Conservation (phyloP, 495 filamentous ascomycete species). For the Aspergillus homomorphus region DNA sequence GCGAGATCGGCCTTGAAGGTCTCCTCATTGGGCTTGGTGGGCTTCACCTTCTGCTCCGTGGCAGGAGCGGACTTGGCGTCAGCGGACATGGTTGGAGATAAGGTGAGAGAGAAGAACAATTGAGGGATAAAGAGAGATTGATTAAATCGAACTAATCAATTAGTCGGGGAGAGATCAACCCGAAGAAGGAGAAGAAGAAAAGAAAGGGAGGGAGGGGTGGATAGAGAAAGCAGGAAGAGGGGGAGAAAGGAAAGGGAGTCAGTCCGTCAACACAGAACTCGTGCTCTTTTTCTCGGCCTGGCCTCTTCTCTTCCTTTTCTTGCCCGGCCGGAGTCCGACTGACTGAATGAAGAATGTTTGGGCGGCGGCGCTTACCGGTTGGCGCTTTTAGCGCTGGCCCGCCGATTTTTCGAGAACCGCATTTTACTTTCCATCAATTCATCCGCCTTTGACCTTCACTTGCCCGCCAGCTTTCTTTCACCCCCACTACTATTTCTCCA, state of each 20-base stretch:
- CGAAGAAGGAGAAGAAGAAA: constrained; percentile 9
- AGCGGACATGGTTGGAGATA: constrained; percentile 33
- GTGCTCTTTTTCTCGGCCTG: constrained; percentile 20
- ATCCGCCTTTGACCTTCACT: constrained; percentile 3
- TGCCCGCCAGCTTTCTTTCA: not conserved
- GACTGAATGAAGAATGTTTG: too few species aligned
- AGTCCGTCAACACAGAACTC: constrained; percentile 1
- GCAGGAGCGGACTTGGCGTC: constrained; percentile 37
- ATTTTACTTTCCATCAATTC: not conserved
- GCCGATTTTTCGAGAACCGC: constrained; percentile 30
- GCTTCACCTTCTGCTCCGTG: constrained; percentile 46
- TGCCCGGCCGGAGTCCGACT: too few species aligned
- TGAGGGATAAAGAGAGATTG: constrained; percentile 32
- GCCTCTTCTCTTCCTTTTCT: constrained; percentile 20
- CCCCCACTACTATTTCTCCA: constrained; percentile 4
- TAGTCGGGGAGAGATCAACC: constrained; percentile 13
- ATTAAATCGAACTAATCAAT: constrained; percentile 11
- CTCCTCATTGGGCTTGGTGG: constrained; percentile 55
- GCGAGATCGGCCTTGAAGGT: constrained; percentile 61
- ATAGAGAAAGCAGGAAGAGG: constrained; percentile 11
- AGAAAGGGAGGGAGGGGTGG: constrained; percentile 4
- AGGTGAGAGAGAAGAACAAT: constrained; percentile 8
- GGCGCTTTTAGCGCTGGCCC: constrained; percentile 28
- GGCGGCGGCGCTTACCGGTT: constrained; percentile 26
- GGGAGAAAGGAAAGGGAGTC: constrained; percentile 17